Evolutionary conservation across 164 flowering plant genomes (phyloP), one percentile per base, ranked within the genome.

Genomic region (Annona squamosa): DNA sequence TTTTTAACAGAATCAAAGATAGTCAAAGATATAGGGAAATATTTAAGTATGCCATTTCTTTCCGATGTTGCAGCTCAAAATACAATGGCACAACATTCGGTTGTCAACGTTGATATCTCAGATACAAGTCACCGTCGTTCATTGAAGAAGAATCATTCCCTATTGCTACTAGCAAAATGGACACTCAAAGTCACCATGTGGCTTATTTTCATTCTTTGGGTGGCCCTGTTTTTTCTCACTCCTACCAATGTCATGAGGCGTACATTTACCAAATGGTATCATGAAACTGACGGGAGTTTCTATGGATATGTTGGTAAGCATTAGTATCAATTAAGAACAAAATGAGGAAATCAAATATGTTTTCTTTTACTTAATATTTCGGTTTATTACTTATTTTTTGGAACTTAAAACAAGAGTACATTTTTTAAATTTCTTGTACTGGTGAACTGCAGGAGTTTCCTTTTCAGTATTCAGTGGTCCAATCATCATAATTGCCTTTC

Each of bases 381-480:
- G 4, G 48, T 41, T 44, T 68, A 17, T 48, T 26, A 46, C 1
- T 71, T 52, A 18, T 12, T 19, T 4, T 61, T 4, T 1, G 65
- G 65, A 45, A 5, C 0, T 7, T 47, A 46, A 16, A 16, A 1
- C 26, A 17, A 4, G 18, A 26, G 37, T 26, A 26, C 1, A 26
- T 26, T 26, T 42, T 13, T 18, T 1, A 69, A 43, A 19, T 43
- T 48, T 41, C 37, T 48, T 71, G 7, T 18, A 48, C 3, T 69
- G 48, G 16, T 52, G 5, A 73, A 46, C 13, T 81, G 81, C 89
- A 92, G 98, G 97, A 68, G 83, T 87, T 72, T 26, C 83, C 0
- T 86, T 92, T 79, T 65, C 89, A 68, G 2, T 80, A 7, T 87
- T 84, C 83, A 85, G 91, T 70, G 92, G 79, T 64, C 98, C 97